A percentile compares a stretch with the other conserved stretches of the same genome.
phyloP scores from a whole-genome alignment of 2,329 filamentous ascomycete genomes.

The Grosmannia serpens region DNA sequence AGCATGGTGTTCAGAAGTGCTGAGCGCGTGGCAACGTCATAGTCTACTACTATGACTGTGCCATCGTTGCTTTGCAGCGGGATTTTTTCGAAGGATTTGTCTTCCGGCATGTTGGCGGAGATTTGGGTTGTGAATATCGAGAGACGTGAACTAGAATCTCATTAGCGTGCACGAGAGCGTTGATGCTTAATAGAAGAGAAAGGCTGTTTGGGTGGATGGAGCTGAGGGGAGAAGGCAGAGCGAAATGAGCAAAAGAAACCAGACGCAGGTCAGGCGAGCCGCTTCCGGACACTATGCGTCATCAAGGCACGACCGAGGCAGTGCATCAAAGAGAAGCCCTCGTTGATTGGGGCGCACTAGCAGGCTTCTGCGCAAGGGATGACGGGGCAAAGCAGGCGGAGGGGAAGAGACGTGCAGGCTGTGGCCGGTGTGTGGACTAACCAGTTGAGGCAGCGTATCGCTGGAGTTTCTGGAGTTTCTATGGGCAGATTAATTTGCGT shows the following conservation, averaged over 20 bases:
- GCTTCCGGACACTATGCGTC: not conserved
- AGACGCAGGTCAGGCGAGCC: not conserved
- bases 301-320: not conserved
- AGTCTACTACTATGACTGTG: conserved; percentile 46
- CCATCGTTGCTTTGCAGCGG: conserved; percentile 41
- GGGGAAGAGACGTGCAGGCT: not conserved
- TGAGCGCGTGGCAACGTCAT: conserved; percentile 77
- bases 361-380: not conserved
- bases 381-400: not conserved
- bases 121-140: not conserved
- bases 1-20: conserved; percentile 98
- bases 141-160: not conserved
- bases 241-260: not conserved
- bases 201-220: not conserved
- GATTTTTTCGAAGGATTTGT: conserved; percentile 26
- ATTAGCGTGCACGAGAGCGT: not conserved
- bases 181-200: not conserved
- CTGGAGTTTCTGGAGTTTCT: not conserved
- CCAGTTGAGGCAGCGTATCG: not conserved
- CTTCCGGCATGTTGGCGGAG: conserved; percentile 16
- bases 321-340: not conserved
- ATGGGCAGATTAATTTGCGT: not conserved
- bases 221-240: not conserved
- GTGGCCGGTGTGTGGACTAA: not conserved
- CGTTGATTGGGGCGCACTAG: not conserved